Evolutionary conservation across 2,329 filamentous ascomycete species (phyloP).

Genomic region (Zarea fungicola): DNA sequence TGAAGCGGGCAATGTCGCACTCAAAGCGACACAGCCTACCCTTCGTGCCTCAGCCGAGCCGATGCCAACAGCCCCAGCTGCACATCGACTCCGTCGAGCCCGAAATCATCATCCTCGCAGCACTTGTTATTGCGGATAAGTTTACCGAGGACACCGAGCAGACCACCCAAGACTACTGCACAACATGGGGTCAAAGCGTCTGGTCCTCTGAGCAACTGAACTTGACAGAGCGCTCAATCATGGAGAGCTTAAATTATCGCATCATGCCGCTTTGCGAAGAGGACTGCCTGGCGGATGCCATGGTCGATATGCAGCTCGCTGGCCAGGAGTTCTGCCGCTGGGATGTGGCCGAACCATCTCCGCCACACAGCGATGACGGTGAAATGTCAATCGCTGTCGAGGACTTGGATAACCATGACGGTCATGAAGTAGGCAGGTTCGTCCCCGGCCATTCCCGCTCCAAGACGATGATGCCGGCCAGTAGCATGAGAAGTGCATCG

Average conservation of each 20-base stretch:
- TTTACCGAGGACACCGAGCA: constrained; percentile 57
- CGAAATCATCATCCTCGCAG: constrained; percentile 58
- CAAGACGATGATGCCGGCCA: constrained; percentile 24
- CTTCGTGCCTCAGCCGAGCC: constrained; percentile 23
- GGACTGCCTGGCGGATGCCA: constrained; percentile 51
- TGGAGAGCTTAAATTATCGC: constrained; percentile 59
- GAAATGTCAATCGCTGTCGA: constrained; percentile 9
- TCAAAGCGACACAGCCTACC: constrained; percentile 47
- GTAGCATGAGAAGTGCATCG: not conserved
- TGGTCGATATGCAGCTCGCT: constrained; percentile 60
- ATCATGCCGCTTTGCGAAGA: constrained; percentile 56
- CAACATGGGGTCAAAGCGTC: constrained; percentile 46
- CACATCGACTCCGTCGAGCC: constrained; percentile 59
- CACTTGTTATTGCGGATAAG: constrained; percentile 60
- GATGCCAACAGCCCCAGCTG: constrained; percentile 30
- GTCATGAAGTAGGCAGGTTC: constrained; percentile 17
- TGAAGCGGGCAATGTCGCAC: constrained; percentile 16
- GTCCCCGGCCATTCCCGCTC: constrained; percentile 30
- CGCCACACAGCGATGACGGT: constrained; percentile 25
- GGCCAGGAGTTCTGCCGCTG: constrained; percentile 28
- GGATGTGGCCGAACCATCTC: constrained; percentile 23
- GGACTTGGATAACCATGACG: constrained; percentile 15
- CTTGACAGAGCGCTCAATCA: constrained; percentile 57
- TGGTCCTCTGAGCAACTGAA: constrained; percentile 61
- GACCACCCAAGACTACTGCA: constrained; percentile 47